Evolutionary conservation across 306 rosid genomes (phyloP).

Genomic region (Medicago truncatula): MtrunA17r5.0-ANR NC_053042.1:56153001-56153500

Average conservation of each 20-base stretch:
- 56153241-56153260: constrained; percentile 96
- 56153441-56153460: constrained; percentile 68
- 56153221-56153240: constrained; percentile 38
- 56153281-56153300: constrained; percentile 78
- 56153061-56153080: background rate
- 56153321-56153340: constrained; percentile 65
- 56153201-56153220: constrained; percentile 15
- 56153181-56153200: background rate
- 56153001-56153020: constrained; percentile 16
- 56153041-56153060: constrained; percentile 19
- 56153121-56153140: background rate
- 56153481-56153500: constrained; percentile 42
- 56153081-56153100: constrained; percentile 21
- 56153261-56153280: constrained; percentile 80
- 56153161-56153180: background rate
- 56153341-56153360: constrained; percentile 79
- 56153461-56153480: constrained; percentile 55
- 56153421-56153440: constrained; percentile 96
- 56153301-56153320: constrained; percentile 54
- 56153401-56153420: constrained; percentile 96
- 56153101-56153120: constrained; percentile 7
- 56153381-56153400: constrained; percentile 93
- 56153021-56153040: constrained; percentile 8
- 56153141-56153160: background rate
- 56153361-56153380: constrained; percentile 86